A percentile compares a stretch with the other conserved stretches of the same genome.
phyloP scores from a whole-genome alignment of 2,329 filamentous ascomycete genomes.

The Colletotrichum sp. region DNA sequence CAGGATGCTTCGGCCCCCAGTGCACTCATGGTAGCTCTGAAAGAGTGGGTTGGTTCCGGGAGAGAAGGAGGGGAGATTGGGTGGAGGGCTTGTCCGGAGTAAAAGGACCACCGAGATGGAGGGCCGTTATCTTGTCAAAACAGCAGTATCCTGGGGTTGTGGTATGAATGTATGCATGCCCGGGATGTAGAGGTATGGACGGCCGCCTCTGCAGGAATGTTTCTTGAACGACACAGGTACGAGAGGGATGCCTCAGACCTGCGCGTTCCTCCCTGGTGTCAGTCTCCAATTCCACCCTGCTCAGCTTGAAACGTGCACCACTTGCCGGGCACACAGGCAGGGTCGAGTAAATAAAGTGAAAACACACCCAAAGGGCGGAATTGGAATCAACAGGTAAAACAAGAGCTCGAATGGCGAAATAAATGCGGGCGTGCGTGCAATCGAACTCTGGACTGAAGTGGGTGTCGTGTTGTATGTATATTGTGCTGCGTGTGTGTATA shows the following conservation, averaged over 20 bases:
- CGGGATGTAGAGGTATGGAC: conserved; percentile 2
- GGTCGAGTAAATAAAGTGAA: not conserved
- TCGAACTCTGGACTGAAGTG: not conserved
- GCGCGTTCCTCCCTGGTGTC: conserved; percentile 21
- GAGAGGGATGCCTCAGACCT: conserved; percentile 15
- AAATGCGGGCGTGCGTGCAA: not conserved
- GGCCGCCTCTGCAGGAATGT: conserved; percentile 11
- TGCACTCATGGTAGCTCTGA: not conserved
- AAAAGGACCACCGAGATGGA: not conserved
- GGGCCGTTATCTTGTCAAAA: not conserved
- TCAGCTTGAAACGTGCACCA: not conserved
- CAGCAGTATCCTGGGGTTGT: not conserved
- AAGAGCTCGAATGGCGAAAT: not conserved
- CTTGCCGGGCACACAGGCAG: not conserved
- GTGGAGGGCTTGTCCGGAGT: not conserved
- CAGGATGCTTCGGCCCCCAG: not conserved
- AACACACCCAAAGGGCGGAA: not conserved
- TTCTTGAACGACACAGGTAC: conserved; percentile 16
- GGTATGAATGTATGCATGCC: not conserved
- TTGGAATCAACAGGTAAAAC: not conserved
- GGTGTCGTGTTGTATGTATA: not conserved
- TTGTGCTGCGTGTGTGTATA: not conserved
- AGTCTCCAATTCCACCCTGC: not conserved
- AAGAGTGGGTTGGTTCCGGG: not conserved
- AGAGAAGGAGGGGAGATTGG: not conserved